Evolutionary conservation across 441 rosid genomes (phyloP), one percentile per base, ranked within the genome.

Genomic region (Aleurites moluccanus): DNA sequence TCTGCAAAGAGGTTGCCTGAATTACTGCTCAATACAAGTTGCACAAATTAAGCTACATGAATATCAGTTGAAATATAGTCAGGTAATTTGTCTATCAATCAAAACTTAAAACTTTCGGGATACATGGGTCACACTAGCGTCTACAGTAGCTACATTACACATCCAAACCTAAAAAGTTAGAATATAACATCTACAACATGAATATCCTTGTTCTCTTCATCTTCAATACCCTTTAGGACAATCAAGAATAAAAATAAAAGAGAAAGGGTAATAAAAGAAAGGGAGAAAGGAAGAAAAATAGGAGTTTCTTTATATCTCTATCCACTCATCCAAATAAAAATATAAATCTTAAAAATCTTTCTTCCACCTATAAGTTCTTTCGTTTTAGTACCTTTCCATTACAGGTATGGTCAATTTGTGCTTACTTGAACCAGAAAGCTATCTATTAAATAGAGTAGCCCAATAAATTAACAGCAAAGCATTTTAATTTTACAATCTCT

Each of bases 1-100:
- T 53, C 15, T 23, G 80, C 86, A 81, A 84, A 83, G 84, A 87
- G 90, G 96, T 77, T 92, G 96, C 97, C 96, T 89, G 93, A 92
- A 86, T 84, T 66, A 92, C 92, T 44, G 75, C 91, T 87, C 90
- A 85, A 30, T 73, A 30, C 33, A 30, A 30, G 10, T 35, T 20
- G 47, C 69, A 64, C 40, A 1, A 18, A 10, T 23, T 16, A 9
- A 64, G 67, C 18, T 2, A n/a, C 0, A 40, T 40, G 21, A n/a
- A 64, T 40, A 49, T 21, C 28, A 10, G 7, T n/a, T 38, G 13
- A 49, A 44, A 66, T 66, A n/a, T 35, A 6, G 8, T 33, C 1
- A 35, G 67, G 44, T 16, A 33, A 30, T 35, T 28, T 14, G 20
- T 64, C 68, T 45, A 44, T 2, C 56, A 67, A 25, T 21, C 20